Percentiles rank a stretch among this genome's conserved stretches.
phyloP scores from a whole-genome alignment of 371 early-diverging fungal species.

The Mucor mucedo region DNA sequence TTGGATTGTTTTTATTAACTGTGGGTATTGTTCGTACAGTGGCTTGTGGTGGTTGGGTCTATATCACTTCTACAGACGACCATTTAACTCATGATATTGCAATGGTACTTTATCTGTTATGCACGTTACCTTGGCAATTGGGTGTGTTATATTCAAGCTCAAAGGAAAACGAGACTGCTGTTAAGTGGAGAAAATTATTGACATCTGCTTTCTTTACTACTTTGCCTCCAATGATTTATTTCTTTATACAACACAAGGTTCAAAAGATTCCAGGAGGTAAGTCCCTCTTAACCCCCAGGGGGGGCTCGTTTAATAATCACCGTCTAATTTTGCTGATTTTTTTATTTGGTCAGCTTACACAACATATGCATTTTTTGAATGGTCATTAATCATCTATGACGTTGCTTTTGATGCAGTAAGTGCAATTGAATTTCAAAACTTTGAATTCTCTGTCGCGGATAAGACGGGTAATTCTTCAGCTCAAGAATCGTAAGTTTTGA shows the following conservation, averaged over 20 bases:
- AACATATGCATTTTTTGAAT: constrained; percentile 83
- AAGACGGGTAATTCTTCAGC: constrained; percentile 33
- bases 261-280: constrained; percentile 72
- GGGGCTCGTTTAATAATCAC: not conserved
- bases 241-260: constrained; percentile 80
- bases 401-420: constrained; percentile 80
- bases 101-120: constrained; percentile 77
- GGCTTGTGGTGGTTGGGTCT: constrained; percentile 83
- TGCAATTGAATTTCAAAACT: constrained; percentile 68
- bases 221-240: constrained; percentile 78
- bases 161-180: constrained; percentile 32
- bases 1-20: constrained; percentile 63
- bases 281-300: not conserved
- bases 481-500: constrained; percentile 27
- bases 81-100: constrained; percentile 81
- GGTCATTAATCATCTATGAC: constrained; percentile 81
- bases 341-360: constrained; percentile 65
- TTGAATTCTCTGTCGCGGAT: constrained; percentile 60
- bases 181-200: constrained; percentile 49
- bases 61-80: constrained; percentile 82
- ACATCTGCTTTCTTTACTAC: constrained; percentile 67
- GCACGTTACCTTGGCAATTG: constrained; percentile 78
- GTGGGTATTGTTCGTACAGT: constrained; percentile 75
- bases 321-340: not conserved
- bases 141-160: constrained; percentile 58